Percentiles rank a stretch among this genome's conserved stretches.
phyloP scores from a whole-genome alignment of 139 green algal genomes.

The Nannochloris sp. region DNA sequence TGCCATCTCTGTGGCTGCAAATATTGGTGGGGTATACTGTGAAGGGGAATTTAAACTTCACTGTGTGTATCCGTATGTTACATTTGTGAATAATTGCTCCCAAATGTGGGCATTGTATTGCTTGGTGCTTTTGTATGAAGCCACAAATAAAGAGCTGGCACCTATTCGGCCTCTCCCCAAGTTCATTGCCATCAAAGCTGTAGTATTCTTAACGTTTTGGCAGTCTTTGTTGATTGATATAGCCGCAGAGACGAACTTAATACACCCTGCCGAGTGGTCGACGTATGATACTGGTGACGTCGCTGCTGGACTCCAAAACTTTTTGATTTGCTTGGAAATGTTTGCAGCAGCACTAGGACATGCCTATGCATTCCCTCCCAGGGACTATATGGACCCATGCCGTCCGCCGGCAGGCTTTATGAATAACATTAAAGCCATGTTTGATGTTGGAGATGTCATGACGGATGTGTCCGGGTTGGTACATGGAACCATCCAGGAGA shows the following conservation, averaged over 20 bases:
- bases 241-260: constrained; percentile 26
- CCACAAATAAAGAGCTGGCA: constrained; percentile 71
- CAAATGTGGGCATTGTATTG: constrained; percentile 93
- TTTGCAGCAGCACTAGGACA: constrained; percentile 84
- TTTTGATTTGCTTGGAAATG: constrained; percentile 97
- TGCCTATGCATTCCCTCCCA: constrained; percentile 82
- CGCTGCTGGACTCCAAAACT: constrained; percentile 67
- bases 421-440: constrained; percentile 70
- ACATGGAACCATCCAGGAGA: constrained; percentile 21
- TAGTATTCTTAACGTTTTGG: constrained; percentile 96
- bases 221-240: constrained; percentile 52
- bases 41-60: constrained; percentile 56
- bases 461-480: constrained; percentile 48
- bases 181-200: constrained; percentile 89
- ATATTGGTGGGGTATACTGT: constrained; percentile 48
- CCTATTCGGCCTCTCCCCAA: constrained; percentile 87
- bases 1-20: constrained; percentile 48
- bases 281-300: constrained; percentile 63
- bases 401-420: constrained; percentile 46
- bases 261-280: constrained; percentile 36
- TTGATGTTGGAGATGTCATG: constrained; percentile 71
- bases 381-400: constrained; percentile 61
- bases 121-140: constrained; percentile 82
- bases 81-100: constrained; percentile 68
- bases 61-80: constrained; percentile 71